Percentiles rank a stretch among this genome's conserved stretches.
Conservation (phyloP, 2,329 filamentous ascomycete genomes). For the Chaetomiaceae sp. region DNA sequence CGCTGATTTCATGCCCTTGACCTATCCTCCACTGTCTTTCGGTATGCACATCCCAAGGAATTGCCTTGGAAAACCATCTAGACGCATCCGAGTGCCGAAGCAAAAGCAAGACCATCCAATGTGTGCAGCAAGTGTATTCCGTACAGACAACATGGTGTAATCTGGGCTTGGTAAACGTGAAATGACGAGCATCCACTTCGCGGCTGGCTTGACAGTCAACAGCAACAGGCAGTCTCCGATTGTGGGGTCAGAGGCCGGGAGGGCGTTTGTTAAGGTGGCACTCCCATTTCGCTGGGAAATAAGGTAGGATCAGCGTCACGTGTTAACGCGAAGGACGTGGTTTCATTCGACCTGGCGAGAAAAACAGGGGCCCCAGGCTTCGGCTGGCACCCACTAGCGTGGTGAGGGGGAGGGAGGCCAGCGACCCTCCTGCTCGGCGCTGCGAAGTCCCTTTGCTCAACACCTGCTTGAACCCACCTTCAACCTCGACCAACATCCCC, state of each 20-base stretch:
- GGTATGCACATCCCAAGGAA: too few species aligned
- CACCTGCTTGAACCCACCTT: constrained; percentile 21
- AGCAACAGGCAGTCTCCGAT: background rate
- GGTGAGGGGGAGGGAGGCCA: constrained; percentile 24
- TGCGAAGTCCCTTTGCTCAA: constrained; percentile 25
- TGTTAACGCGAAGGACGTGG: constrained; percentile 20
- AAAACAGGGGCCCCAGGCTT: constrained; percentile 22
- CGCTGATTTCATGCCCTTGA: too few species aligned
- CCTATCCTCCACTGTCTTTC: too few species aligned
- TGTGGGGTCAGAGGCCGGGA: constrained; percentile 13
- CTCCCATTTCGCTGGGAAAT: constrained; percentile 19
- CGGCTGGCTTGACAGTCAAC: background rate
- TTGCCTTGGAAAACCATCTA: too few species aligned
- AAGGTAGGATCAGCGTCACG: constrained; percentile 16
- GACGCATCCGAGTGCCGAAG: too few species aligned
- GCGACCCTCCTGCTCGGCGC: constrained; percentile 18
- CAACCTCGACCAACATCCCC: constrained; percentile 22
- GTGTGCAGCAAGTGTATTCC: too few species aligned
- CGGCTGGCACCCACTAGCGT: constrained; percentile 18
- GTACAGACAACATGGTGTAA: too few species aligned
- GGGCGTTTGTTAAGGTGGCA: constrained; percentile 20
- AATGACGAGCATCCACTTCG: constrained; percentile 14
- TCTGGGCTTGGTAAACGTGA: too few species aligned
- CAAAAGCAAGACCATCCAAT: too few species aligned
- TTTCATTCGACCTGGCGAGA: constrained; percentile 20